phyloP scores from a whole-genome alignment of 2,329 filamentous ascomycete species.

The Aureobasidium sp. region DNA sequence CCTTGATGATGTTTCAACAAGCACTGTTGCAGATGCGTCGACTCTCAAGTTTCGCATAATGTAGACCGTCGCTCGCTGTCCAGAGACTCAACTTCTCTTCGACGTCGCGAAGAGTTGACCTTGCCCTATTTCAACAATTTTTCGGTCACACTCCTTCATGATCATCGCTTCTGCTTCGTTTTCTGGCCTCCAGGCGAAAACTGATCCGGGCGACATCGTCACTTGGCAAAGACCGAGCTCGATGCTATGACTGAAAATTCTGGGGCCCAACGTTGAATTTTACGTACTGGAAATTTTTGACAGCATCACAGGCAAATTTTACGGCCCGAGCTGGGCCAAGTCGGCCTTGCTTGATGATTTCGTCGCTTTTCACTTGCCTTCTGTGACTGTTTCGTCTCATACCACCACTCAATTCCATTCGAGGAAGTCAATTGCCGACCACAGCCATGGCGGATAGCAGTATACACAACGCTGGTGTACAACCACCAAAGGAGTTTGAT shows the following conservation, averaged over 20 bases:
- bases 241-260: neutral
- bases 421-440: neutral
- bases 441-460: neutral
- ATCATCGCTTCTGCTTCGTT: neutral
- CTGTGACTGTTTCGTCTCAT: neutral
- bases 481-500: neutral
- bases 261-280: conserved; percentile 8
- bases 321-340: conserved; percentile 7
- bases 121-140: neutral
- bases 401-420: neutral
- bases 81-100: conserved; percentile 2
- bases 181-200: neutral
- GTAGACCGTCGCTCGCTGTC: neutral
- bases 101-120: neutral
- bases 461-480: neutral
- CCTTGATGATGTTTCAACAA: neutral
- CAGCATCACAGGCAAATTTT: conserved; percentile 5
- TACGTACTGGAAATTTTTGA: conserved; percentile 3
- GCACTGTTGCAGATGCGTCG: neutral
- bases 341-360: neutral
- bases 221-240: neutral
- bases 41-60: neutral
- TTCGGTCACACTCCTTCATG: neutral
- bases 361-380: conserved; percentile 13
- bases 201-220: neutral